A percentile compares a stretch with the other conserved stretches of the same genome.
phyloP scores from a whole-genome alignment of 2,329 filamentous ascomycete species.

The Beauveria scarabaeidicola region DNA sequence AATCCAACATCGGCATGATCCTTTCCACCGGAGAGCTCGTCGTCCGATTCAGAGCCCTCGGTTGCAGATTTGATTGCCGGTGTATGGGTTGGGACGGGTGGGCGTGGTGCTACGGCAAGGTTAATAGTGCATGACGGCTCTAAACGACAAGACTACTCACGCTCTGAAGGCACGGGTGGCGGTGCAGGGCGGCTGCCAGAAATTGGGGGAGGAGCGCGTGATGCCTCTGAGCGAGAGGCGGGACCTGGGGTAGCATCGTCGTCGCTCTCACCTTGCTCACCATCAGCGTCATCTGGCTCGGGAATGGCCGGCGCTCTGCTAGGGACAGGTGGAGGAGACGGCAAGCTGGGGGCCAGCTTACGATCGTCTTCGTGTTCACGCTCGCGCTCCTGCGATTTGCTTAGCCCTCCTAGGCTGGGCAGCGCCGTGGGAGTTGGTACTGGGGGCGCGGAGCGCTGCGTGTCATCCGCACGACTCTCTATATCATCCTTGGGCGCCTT shows the following conservation, averaged over 20 bases:
- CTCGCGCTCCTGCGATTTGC: constrained; percentile 33
- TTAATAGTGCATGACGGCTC: constrained; percentile 18
- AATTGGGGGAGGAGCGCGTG: constrained; percentile 36
- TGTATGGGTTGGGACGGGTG: constrained; percentile 45
- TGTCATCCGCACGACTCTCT: constrained; percentile 33
- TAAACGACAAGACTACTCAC: constrained; percentile 38
- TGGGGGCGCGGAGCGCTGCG: constrained; percentile 39
- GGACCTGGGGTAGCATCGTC: constrained; percentile 28
- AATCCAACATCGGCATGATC: constrained; percentile 33
- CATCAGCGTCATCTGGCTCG: constrained; percentile 14
- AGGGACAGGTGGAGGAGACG: constrained; percentile 24
- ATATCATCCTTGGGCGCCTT: constrained; percentile 25
- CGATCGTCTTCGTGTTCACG: constrained; percentile 23
- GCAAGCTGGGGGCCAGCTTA: constrained; percentile 25
- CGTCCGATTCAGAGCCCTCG: constrained; percentile 78
- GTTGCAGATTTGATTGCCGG: constrained; percentile 55
- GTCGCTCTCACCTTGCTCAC: constrained; percentile 20
- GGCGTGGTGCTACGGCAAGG: constrained; percentile 44
- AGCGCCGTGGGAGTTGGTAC: constrained; percentile 56
- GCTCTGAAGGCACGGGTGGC: constrained; percentile 49
- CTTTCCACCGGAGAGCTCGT: constrained; percentile 61
- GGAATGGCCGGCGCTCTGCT: constrained; percentile 22
- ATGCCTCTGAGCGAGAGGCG: constrained; percentile 18
- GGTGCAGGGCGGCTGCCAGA: constrained; percentile 45
- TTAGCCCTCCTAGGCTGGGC: constrained; percentile 61